Evolutionary conservation across 108 stramenopile species (phyloP).

Genomic region (Nitzschia inconspicua): DNA sequence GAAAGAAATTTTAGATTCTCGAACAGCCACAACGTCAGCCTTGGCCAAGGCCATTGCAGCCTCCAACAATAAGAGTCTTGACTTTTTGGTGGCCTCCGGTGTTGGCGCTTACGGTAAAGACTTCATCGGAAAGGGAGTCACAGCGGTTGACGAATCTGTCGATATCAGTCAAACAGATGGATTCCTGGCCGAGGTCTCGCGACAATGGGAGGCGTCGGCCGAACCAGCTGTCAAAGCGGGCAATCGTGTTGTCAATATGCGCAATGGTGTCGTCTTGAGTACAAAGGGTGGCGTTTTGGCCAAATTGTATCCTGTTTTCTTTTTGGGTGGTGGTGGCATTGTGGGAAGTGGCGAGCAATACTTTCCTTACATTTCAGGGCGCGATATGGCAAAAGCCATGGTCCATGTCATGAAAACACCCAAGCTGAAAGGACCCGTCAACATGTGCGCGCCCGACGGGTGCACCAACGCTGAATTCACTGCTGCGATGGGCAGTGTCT

Average conservation of each 20-base stretch:
- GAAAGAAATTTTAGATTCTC: slow-evolving; percentile 42
- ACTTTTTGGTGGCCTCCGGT: slow-evolving; percentile 42
- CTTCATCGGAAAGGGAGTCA: slow-evolving; percentile 18
- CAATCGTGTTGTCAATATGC: slow-evolving; percentile 49
- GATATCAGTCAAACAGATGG: slow-evolving; percentile 35
- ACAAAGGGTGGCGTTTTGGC: slow-evolving; percentile 57
- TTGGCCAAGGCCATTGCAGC: slow-evolving; percentile 29
- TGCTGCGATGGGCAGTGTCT: slow-evolving; percentile 43
- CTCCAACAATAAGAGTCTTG: slow-evolving; percentile 5
- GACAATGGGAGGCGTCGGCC: slow-evolving; percentile 44
- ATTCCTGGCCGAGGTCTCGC: slow-evolving; percentile 46
- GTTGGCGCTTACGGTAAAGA: slow-evolving; percentile 52
- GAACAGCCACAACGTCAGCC: slow-evolving; percentile 33
- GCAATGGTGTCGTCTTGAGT: slow-evolving; percentile 60
- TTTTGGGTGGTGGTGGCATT: slow-evolving; percentile 59
- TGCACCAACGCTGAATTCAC: slow-evolving; percentile 73
- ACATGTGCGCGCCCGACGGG: slow-evolving; percentile 51
- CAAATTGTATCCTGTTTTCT: slow-evolving; percentile 56
- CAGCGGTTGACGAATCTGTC: slow-evolving; percentile 35
- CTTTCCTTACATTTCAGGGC: slow-evolving; percentile 48
- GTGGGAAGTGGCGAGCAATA: slow-evolving; percentile 63
- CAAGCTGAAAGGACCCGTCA: slow-evolving; percentile 44
- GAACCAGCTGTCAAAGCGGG: slow-evolving; percentile 16
- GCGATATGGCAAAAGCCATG: slow-evolving; percentile 54
- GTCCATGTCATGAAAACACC: slow-evolving; percentile 37